Evolutionary conservation across 2,329 filamentous ascomycete genomes (phyloP).

Genomic region (Lachnellula subtilissima): DNA sequence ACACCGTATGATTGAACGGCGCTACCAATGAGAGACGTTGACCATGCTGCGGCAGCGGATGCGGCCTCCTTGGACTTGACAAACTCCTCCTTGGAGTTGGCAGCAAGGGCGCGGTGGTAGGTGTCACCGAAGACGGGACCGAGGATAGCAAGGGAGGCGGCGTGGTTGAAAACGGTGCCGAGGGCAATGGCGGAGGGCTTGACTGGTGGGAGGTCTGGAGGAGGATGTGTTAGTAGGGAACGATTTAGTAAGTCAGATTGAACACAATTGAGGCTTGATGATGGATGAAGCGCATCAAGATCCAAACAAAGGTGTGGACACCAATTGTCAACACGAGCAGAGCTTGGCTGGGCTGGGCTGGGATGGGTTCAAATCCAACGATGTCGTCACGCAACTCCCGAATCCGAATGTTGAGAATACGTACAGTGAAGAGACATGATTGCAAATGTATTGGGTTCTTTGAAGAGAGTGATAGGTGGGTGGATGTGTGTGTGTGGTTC

Average conservation of each 20-base stretch:
- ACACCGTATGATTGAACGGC: conserved; percentile 87
- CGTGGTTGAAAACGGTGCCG: conserved; percentile 94
- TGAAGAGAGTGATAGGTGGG: no score
- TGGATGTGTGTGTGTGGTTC: no score
- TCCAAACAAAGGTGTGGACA: neutral
- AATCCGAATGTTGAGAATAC: conserved; percentile 8
- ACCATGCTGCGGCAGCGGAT: conserved; percentile 82
- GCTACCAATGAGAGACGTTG: conserved; percentile 83
- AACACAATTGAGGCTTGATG: conserved; percentile 1
- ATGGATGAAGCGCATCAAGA: neutral
- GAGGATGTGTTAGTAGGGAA: conserved; percentile 5
- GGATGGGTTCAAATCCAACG: neutral
- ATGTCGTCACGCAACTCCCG: conserved; percentile 16
- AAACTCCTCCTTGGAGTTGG: conserved; percentile 97
- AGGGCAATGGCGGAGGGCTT: conserved; percentile 98
- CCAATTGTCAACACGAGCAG: no score
- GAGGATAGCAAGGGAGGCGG: conserved; percentile 80
- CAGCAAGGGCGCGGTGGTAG: conserved; percentile 84
- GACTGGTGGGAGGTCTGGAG: conserved; percentile 64
- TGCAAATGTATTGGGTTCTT: conserved; percentile 20
- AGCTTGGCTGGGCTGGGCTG: no score
- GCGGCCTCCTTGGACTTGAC: conserved; percentile 87
- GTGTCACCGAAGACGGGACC: conserved; percentile 88
- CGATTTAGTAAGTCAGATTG: neutral
- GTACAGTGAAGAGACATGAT: conserved; percentile 31